phyloP scores from a whole-genome alignment of 768 basidiomycete genomes.

The Russula vinacea region DNA sequence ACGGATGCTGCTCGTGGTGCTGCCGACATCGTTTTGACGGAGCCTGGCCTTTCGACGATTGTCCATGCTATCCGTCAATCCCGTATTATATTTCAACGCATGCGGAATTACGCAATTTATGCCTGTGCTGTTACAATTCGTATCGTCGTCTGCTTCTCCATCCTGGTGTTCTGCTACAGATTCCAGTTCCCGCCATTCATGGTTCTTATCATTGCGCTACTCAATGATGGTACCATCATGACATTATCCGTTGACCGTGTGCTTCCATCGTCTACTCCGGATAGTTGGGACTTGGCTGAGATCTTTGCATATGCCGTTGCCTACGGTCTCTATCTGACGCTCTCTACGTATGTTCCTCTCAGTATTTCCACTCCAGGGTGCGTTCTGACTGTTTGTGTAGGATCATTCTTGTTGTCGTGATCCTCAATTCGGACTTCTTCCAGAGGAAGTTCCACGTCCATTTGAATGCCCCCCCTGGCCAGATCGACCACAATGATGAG shows the following conservation, averaged over 20 bases:
- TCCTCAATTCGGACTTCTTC: slow-evolving; percentile 89
- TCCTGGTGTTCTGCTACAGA: slow-evolving; percentile 93
- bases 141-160: slow-evolving; percentile 96
- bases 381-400: slow-evolving; percentile 39
- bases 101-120: slow-evolving; percentile 99
- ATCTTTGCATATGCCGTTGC: slow-evolving; percentile 95
- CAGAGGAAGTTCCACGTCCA: slow-evolving; percentile 76
- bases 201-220: slow-evolving; percentile 94
- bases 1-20: slow-evolving; percentile 98
- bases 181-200: slow-evolving; percentile 99
- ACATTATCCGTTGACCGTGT: slow-evolving; percentile 95
- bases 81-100: slow-evolving; percentile 99
- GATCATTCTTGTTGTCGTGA: slow-evolving; percentile 74
- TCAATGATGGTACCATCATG: slow-evolving; percentile 99
- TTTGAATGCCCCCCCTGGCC: slow-evolving; percentile 38
- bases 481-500: slow-evolving; percentile 55
- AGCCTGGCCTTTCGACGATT: slow-evolving; percentile 98
- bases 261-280: slow-evolving; percentile 86
- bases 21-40: slow-evolving; percentile 95
- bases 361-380: slow-evolving; percentile 18
- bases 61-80: slow-evolving; percentile 98
- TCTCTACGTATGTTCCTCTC: slow-evolving; percentile 68
- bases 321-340: slow-evolving; percentile 90
- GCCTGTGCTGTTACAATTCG: slow-evolving; percentile 95
- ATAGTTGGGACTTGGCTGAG: slow-evolving; percentile 94